Percentiles rank a stretch among this genome's conserved stretches.
Conservation (phyloP, 345 rosid genomes). For the Raphanus raphanistrum region DNA sequence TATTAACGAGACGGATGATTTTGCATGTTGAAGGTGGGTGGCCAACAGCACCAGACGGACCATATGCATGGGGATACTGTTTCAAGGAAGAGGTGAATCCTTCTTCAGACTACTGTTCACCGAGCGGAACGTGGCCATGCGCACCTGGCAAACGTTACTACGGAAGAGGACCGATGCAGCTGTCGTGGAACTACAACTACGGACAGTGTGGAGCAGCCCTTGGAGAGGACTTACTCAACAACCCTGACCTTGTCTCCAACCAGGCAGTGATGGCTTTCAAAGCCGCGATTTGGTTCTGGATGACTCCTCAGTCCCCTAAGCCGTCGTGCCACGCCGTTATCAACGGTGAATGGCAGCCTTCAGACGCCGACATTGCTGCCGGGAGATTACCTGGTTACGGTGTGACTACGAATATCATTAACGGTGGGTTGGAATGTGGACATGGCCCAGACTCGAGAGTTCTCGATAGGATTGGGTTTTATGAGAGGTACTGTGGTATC, state of each 20-base stretch:
- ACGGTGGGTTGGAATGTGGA: conserved; percentile 71
- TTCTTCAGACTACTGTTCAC: conserved; percentile 45
- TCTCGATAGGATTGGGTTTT: conserved; percentile 62
- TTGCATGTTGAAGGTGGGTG: conserved; percentile 49
- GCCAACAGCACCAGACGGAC: conserved; percentile 58
- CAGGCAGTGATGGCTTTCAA: conserved; percentile 53
- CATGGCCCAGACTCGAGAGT: conserved; percentile 48
- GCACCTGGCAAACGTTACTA: conserved; percentile 55
- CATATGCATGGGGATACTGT: conserved; percentile 63
- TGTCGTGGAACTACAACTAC: conserved; percentile 72
- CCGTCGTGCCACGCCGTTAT: conserved; percentile 70
- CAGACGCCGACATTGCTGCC: conserved; percentile 43
- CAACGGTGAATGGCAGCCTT: conserved; percentile 50
- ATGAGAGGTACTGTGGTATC: conserved; percentile 60
- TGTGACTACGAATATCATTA: conserved; percentile 60
- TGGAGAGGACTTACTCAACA: conserved; percentile 54
- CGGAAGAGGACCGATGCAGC: conserved; percentile 73
- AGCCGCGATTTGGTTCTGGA: conserved; percentile 78
- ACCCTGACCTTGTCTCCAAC: conserved; percentile 57
- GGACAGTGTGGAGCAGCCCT: conserved; percentile 56
- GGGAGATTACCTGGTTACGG: conserved; percentile 62
- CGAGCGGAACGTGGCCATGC: conserved; percentile 48
- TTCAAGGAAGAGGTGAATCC: conserved; percentile 48
- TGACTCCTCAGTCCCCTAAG: conserved; percentile 59
- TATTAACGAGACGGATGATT: not conserved